A percentile compares a stretch with the other conserved stretches of the same genome.
Evolutionary conservation across 129 eudicot genomes (phyloP).

Genomic region (Arctium minus): DNA sequence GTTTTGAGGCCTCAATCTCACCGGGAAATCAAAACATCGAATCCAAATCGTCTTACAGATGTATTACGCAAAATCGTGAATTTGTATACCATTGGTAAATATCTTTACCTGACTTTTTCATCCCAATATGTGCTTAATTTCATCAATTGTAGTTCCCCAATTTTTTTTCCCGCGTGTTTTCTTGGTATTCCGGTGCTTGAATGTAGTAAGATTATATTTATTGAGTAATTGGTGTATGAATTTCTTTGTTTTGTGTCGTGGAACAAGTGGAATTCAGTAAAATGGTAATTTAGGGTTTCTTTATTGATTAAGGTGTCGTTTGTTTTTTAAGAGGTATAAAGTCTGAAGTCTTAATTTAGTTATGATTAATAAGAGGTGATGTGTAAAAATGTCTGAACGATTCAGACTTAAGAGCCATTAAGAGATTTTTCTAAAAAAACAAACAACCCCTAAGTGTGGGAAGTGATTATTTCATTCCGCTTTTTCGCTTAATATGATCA

Average conservation of each 20-base stretch:
- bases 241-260: not conserved
- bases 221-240: not conserved
- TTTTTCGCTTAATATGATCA: not conserved
- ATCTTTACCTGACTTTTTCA: conserved; percentile 2
- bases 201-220: not conserved
- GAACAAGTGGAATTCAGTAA: not conserved
- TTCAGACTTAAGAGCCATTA: too few relatives aligned
- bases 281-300: conserved; percentile 15
- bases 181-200: not conserved
- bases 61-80: not conserved
- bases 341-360: not conserved
- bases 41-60: too few relatives aligned
- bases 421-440: too few relatives aligned
- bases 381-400: too few relatives aligned
- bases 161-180: not conserved
- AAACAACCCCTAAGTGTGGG: too few relatives aligned
- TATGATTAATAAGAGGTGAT: too few relatives aligned
- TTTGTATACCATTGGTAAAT: not conserved
- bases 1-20: too few relatives aligned
- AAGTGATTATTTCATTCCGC: not conserved
- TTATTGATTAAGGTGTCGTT: conserved; percentile 4
- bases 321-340: too few relatives aligned
- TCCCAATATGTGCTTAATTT: not conserved
- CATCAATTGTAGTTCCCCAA: conserved; percentile 1
- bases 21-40: too few relatives aligned